Conservation (phyloP, 495 filamentous ascomycete genomes). For the Neurospora sp. region DNA sequence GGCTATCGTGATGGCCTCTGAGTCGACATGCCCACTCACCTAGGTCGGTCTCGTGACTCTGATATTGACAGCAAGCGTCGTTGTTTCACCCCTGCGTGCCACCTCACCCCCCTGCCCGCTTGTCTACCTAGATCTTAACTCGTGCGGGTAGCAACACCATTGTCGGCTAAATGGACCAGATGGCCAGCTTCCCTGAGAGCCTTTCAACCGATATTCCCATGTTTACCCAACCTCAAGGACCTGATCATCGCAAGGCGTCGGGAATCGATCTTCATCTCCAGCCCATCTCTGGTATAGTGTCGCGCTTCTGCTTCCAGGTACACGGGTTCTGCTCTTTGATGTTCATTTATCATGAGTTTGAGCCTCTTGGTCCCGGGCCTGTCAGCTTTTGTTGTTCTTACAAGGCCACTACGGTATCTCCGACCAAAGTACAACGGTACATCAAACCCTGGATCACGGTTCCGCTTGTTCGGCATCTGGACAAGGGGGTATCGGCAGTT, state of each 20-base stretch:
- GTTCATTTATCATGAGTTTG: not conserved
- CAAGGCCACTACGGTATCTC: not conserved
- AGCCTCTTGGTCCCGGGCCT: not conserved
- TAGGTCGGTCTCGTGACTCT: not conserved
- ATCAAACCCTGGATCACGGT: not conserved
- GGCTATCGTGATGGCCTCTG: not conserved
- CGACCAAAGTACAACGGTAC: not conserved
- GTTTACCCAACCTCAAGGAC: not conserved
- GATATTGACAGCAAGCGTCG: not conserved
- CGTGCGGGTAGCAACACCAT: not conserved
- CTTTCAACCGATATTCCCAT: not conserved
- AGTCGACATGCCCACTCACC: not conserved
- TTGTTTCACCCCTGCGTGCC: not conserved
- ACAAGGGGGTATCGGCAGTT: not conserved
- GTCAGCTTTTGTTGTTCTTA: not conserved
- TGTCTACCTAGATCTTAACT: not conserved
- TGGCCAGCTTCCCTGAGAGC: not conserved
- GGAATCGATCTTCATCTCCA: not conserved
- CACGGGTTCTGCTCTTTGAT: not conserved
- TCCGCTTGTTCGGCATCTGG: not conserved
- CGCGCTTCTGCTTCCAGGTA: not conserved
- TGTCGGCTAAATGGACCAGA: not conserved
- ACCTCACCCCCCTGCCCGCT: not conserved
- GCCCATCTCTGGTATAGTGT: not conserved
- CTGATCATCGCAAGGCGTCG: not conserved